A percentile compares a stretch with the other conserved stretches of the same genome.
phyloP scores from a whole-genome alignment of 2,329 filamentous ascomycete genomes.

The Ophiostoma perfectum region DNA sequence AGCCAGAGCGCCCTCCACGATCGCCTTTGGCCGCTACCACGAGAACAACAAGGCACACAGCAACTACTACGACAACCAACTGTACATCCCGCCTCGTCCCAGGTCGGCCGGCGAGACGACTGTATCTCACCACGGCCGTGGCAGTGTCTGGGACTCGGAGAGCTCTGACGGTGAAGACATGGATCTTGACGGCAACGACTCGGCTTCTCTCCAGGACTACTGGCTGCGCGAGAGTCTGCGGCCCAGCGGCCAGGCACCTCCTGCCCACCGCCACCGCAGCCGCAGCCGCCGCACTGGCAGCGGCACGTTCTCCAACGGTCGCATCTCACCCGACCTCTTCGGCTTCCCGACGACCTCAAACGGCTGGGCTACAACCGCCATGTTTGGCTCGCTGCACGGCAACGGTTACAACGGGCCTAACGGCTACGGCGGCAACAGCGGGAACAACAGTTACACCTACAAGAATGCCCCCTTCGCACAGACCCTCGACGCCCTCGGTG shows the following conservation, averaged over 20 bases:
- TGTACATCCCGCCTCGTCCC: conserved; percentile 38
- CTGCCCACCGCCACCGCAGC: not conserved
- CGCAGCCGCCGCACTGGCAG: conserved; percentile 7
- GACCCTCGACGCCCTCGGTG: conserved; percentile 42
- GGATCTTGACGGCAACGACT: conserved; percentile 41
- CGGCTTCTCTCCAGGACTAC: conserved; percentile 48
- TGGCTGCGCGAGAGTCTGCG: conserved; percentile 53
- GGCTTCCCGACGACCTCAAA: conserved; percentile 41
- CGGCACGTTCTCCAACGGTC: conserved; percentile 22
- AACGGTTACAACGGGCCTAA: conserved; percentile 31
- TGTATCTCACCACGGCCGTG: conserved; percentile 33
- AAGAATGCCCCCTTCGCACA: conserved; percentile 31
- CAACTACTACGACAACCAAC: conserved; percentile 31
- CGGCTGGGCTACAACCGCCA: conserved; percentile 44
- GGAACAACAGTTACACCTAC: conserved; percentile 1
- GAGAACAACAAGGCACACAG: not conserved
- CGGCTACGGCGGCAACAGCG: not conserved
- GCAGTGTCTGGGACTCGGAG: conserved; percentile 40
- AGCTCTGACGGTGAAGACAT: conserved; percentile 33
- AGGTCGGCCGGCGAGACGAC: conserved; percentile 46
- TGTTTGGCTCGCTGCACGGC: conserved; percentile 42
- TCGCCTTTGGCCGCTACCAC: conserved; percentile 31
- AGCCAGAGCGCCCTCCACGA: conserved; percentile 29
- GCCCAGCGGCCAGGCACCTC: conserved; percentile 32
- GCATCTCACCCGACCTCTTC: conserved; percentile 50